A percentile compares a stretch with the other conserved stretches of the same genome.
These are phyloP conservation scores for Colletotrichum sp. DNA, from an alignment of 2,329 filamentous ascomycete genomes.

Conservation along the genomic window DNA sequence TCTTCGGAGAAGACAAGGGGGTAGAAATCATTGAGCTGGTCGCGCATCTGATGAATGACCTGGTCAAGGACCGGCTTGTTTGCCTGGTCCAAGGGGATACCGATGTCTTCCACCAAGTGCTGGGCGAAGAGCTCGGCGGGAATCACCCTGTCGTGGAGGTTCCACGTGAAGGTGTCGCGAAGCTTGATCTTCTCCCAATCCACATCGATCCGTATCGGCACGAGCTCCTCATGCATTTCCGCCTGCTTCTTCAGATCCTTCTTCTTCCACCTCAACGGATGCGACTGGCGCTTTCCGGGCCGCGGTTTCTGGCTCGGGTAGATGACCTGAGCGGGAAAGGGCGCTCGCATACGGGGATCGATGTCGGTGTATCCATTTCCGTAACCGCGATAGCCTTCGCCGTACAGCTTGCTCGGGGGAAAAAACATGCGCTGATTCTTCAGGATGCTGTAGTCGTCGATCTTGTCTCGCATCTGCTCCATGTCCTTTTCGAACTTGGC, in stretches of 20 bases:
- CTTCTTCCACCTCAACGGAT: constrained; percentile 73
- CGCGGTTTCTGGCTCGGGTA: constrained; percentile 81
- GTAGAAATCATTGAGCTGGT: constrained; percentile 92
- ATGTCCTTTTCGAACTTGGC: constrained; percentile 62
- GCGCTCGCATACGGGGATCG: constrained; percentile 15
- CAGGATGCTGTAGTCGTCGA: constrained; percentile 71
- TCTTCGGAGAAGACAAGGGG: constrained; percentile 91
- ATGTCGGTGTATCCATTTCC: constrained; percentile 84
- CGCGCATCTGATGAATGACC: constrained; percentile 73
- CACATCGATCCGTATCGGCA: constrained; percentile 89
- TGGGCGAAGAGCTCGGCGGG: constrained; percentile 83
- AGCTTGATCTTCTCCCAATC: constrained; percentile 96
- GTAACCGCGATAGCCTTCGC: constrained; percentile 83
- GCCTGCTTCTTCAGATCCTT: constrained; percentile 86
- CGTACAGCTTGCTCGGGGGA: constrained; percentile 64
- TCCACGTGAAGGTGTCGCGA: constrained; percentile 98
- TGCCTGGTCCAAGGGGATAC: constrained; percentile 65
- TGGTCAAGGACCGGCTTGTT: constrained; percentile 67
- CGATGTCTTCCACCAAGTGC: constrained; percentile 90
- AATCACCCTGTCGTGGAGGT: constrained; percentile 88
- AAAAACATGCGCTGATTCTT: constrained; percentile 60
- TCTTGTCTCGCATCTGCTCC: constrained; percentile 68
- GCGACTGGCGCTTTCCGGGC: constrained; percentile 77
- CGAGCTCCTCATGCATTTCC: constrained; percentile 88
- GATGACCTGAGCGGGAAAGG: constrained; percentile 51